Percentiles rank a stretch among this genome's conserved stretches.
Evolutionary conservation across 805 yeast genomes (phyloP).

Genomic region (Kuraishia floccosa): DNA sequence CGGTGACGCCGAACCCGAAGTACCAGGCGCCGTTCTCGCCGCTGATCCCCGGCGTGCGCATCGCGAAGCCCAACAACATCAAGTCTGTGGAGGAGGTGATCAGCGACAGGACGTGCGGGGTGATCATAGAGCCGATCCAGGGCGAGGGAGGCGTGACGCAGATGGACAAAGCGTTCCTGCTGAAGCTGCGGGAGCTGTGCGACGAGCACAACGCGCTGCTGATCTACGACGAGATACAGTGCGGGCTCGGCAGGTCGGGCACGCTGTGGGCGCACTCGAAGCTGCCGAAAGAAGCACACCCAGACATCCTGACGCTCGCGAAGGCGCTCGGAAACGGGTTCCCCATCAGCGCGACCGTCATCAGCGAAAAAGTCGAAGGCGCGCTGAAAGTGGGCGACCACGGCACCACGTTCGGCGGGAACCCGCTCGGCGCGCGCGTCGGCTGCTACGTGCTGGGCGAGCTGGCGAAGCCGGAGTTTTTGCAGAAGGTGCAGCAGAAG

Average conservation of each 20-base stretch:
- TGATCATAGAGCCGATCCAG: slow-evolving; percentile 93
- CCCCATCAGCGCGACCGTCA: slow-evolving; percentile 92
- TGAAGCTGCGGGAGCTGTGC: slow-evolving; percentile 57
- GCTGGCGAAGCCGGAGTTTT: slow-evolving; percentile 49
- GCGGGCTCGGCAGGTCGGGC: slow-evolving; percentile 93
- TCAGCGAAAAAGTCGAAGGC: slow-evolving; percentile 67
- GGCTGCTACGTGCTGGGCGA: slow-evolving; percentile 67
- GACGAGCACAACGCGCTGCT: slow-evolving; percentile 58
- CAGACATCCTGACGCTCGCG: slow-evolving; percentile 90
- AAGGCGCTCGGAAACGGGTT: slow-evolving; percentile 95
- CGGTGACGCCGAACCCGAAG: slow-evolving; percentile 88
- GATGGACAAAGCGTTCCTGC: slow-evolving; percentile 51
- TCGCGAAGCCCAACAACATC: slow-evolving; percentile 52
- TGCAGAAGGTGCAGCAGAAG: slow-evolving; percentile 47
- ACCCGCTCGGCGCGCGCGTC: slow-evolving; percentile 81
- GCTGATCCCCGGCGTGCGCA: slow-evolving; percentile 77
- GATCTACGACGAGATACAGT: slow-evolving; percentile 92
- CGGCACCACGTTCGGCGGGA: slow-evolving; percentile 97
- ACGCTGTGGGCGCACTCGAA: slow-evolving; percentile 84
- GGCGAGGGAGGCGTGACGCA: slow-evolving; percentile 95
- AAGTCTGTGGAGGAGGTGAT: slow-evolving; percentile 46
- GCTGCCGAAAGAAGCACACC: slow-evolving; percentile 73
- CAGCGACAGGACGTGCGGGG: slow-evolving; percentile 69
- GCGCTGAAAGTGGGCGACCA: slow-evolving; percentile 85
- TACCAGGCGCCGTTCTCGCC: slow-evolving; percentile 90